Base-by-base conservation (phyloP, 257 asterid species). In the Fraxinus quadrangulata region DNA sequence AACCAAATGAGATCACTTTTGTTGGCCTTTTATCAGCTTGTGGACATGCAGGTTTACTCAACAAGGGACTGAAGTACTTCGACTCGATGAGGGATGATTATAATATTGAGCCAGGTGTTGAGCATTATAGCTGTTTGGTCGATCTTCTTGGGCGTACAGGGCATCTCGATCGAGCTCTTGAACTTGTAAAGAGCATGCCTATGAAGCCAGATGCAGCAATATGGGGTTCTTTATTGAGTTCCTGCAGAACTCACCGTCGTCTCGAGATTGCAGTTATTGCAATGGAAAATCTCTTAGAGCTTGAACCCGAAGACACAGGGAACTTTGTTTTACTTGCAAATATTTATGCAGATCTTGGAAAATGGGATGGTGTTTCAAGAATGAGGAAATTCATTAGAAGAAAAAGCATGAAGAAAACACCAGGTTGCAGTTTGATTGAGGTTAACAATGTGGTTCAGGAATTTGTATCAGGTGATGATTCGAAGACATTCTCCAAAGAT, bases 21-120 rank as follows among this genome's bases (percentile, higher is more conserved):
- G 90, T 92, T 23, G 93, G 93, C 13, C 86, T 94, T 67, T 75
- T 92, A 77, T 92, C 96, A 19, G 98, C 98, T 26, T 94, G 96
- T 63, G 87, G 90, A 11, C 97, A 90, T 70, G 96, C 90, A 33
- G 98, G 98, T 39, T 77, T 90, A 3, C 59, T 87, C 21, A 81
- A 90, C 0, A 89, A 89, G 7, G 98, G 97, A 11, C 71, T 87
- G 65, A 85, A 69, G 31, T 89, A 87, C 80, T 90, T 94, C 33
- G 80, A 92, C 71, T 83, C 87, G 31, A 90, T 94, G 97, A 78
- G 69, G 67, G 82, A 36, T 61, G 85, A 67, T 23, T 81, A 87
- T 67, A 30, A 59, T 31, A 79, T 94, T 11, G 88, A 90, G 37
- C 97, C 97, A 0, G 87, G 89, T 49, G 80, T 89, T 6, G 94